Evolutionary conservation across 352 stramenopile genomes (phyloP).

Genomic region (Peronospora farinosa): DNA sequence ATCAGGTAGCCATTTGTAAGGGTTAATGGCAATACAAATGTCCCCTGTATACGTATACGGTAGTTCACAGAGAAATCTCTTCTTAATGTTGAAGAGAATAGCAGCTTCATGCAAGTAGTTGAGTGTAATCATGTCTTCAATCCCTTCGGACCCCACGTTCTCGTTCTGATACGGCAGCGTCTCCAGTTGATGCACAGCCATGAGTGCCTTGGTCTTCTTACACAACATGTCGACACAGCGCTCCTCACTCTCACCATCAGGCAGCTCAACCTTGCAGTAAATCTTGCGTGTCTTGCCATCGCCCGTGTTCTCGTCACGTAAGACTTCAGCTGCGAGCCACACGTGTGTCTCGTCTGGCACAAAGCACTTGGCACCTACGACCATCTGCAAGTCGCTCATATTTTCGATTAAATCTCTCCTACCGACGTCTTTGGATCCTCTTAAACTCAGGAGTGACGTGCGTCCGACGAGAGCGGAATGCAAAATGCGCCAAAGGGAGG

Average conservation of each 20-base stretch:
- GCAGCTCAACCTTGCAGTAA: conserved; percentile 53
- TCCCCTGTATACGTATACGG: conserved; percentile 97
- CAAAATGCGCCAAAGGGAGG: conserved; percentile 16
- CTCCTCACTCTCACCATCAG: conserved; percentile 41
- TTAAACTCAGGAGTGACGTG: conserved; percentile 13
- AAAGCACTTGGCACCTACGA: conserved; percentile 75
- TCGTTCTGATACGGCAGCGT: conserved; percentile 85
- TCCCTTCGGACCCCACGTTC: conserved; percentile 49
- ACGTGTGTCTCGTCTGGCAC: conserved; percentile 81
- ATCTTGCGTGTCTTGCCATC: conserved; percentile 65
- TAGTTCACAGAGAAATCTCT: conserved; percentile 69
- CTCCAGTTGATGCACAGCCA: conserved; percentile 68
- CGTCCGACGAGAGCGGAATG: conserved; percentile 5
- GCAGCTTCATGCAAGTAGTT: conserved; percentile 88
- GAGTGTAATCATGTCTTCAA: conserved; percentile 84
- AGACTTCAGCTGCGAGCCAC: conserved; percentile 72
- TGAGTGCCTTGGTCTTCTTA: conserved; percentile 64
- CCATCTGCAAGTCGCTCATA: conserved; percentile 53
- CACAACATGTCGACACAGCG: conserved; percentile 63
- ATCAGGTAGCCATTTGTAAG: conserved; percentile 90
- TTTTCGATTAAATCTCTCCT: conserved; percentile 9
- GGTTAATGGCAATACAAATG: conserved; percentile 96
- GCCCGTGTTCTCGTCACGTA: conserved; percentile 58
- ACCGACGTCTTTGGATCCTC: not conserved
- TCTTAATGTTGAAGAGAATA: conserved; percentile 87